phyloP scores from a whole-genome alignment of 1,284 basidiomycete species.

The Sanghuangporus baumii region DNA sequence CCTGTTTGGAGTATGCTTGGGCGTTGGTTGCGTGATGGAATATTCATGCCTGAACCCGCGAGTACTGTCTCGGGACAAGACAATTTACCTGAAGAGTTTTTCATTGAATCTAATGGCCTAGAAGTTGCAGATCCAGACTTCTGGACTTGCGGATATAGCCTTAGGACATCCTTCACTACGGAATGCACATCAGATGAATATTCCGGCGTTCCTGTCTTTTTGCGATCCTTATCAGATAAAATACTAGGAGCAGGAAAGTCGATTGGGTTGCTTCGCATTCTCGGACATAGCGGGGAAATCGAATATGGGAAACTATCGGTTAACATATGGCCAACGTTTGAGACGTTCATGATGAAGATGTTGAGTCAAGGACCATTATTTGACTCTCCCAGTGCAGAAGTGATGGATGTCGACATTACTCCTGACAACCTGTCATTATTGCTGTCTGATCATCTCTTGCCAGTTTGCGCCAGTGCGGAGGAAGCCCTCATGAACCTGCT shows the following conservation, averaged over 20 bases:
- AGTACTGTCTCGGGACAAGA: constrained; percentile 21
- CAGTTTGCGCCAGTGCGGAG: constrained; percentile 53
- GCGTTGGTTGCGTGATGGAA: constrained; percentile 70
- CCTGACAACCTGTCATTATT: constrained; percentile 43
- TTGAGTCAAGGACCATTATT: neutral
- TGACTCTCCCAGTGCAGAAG: neutral
- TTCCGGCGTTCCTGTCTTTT: constrained; percentile 49
- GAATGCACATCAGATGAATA: constrained; percentile 20
- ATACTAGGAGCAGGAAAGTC: constrained; percentile 76
- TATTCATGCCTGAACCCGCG: constrained; percentile 44
- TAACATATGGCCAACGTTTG: constrained; percentile 28
- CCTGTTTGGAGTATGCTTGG: constrained; percentile 73
- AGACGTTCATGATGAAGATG: constrained; percentile 5
- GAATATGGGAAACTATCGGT: constrained; percentile 25
- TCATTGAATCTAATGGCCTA: constrained; percentile 66
- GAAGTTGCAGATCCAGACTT: constrained; percentile 69
- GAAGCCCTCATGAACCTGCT: constrained; percentile 52
- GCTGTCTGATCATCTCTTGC: constrained; percentile 58
- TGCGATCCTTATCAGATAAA: constrained; percentile 50
- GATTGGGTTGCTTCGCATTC: constrained; percentile 58
- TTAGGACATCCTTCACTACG: constrained; percentile 37
- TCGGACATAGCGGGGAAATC: constrained; percentile 28
- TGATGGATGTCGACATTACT: constrained; percentile 18
- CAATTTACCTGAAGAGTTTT: constrained; percentile 71
- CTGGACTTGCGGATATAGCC: constrained; percentile 69